These are phyloP conservation scores for Oenanthe javanica DNA, from an alignment of 140 eudicot genomes.

Conservation along the genomic window DNA sequence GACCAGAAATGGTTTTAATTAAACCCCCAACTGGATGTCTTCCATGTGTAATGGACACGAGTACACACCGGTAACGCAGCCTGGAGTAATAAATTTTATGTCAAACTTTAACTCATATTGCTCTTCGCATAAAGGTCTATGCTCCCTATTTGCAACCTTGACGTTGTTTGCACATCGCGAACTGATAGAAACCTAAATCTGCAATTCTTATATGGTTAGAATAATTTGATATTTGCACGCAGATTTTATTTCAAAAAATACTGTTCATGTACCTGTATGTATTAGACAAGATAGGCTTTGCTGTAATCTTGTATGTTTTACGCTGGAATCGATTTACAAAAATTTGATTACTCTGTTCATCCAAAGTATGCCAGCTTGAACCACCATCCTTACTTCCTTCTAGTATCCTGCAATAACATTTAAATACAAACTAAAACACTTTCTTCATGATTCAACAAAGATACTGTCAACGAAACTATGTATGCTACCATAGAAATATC, in stretches of 20 bases:
- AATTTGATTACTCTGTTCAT: conserved; percentile 57
- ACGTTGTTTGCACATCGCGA: conserved; percentile 39
- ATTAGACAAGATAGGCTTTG: conserved; percentile 43
- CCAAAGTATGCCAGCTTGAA: conserved; percentile 69
- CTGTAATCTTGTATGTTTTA: conserved; percentile 44
- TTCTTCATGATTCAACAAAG: too few relatives aligned
- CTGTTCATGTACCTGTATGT: conserved; percentile 52
- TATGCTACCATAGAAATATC: not conserved
- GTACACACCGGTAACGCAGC: not conserved
- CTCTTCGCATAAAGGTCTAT: conserved; percentile 57
- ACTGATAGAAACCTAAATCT: conserved; percentile 69
- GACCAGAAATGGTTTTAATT: not conserved
- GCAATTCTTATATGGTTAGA: conserved; percentile 16
- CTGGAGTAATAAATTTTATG: not conserved
- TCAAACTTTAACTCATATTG: not conserved
- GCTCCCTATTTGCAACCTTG: conserved; percentile 84
- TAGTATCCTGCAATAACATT: conserved; percentile 43
- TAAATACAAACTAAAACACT: not conserved
- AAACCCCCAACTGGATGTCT: not conserved
- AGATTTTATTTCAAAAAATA: not conserved
- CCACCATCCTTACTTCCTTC: conserved; percentile 92
- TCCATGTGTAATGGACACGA: not conserved
- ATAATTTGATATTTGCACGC: not conserved
- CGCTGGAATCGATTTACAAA: conserved; percentile 74
- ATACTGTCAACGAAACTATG: not conserved